Percentiles rank a stretch among this genome's conserved stretches.
phyloP scores from a whole-genome alignment of 2,329 filamentous ascomycete genomes.

The Xylogone sp. region DNA sequence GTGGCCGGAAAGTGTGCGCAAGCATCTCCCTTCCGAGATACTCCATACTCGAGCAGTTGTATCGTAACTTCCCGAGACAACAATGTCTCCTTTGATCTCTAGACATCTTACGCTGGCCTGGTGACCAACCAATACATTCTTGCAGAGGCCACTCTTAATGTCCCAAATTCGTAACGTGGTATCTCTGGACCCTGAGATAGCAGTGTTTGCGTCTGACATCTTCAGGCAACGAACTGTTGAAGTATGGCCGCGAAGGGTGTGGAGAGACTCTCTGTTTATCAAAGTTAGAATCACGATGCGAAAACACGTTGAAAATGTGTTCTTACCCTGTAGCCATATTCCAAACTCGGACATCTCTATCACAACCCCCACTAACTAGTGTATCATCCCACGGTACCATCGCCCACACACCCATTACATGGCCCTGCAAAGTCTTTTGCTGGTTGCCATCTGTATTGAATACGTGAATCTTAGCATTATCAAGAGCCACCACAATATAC shows the following conservation, averaged over 20 bases:
- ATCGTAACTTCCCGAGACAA: slow-evolving; percentile 98
- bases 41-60: slow-evolving; percentile 97
- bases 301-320: slow-evolving; percentile 15
- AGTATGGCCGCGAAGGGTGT: slow-evolving; percentile 89
- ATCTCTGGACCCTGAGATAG: slow-evolving; percentile 93
- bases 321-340: slow-evolving; percentile 86
- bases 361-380: slow-evolving; percentile 92
- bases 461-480: slow-evolving; percentile 98
- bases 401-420: slow-evolving; percentile 99
- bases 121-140: slow-evolving; percentile 88
- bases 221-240: slow-evolving; percentile 96
- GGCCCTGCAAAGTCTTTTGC: slow-evolving; percentile 84
- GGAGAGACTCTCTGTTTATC: slow-evolving; percentile 59
- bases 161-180: slow-evolving; percentile 96
- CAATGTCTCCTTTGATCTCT: slow-evolving; percentile 92
- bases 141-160: slow-evolving; percentile 80
- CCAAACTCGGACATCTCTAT: slow-evolving; percentile 96
- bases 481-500: slow-evolving; percentile 95
- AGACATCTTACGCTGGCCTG: slow-evolving; percentile 93
- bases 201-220: slow-evolving; percentile 91
- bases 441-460: slow-evolving; percentile 89
- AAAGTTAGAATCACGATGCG: slow-evolving; percentile 22
- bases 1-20: slow-evolving; percentile 86
- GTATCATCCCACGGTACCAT: slow-evolving; percentile 98
- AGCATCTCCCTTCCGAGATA: slow-evolving; percentile 89